Conservation (phyloP, 352 stramenopile genomes). For the Phytophthora europaea region DNA sequence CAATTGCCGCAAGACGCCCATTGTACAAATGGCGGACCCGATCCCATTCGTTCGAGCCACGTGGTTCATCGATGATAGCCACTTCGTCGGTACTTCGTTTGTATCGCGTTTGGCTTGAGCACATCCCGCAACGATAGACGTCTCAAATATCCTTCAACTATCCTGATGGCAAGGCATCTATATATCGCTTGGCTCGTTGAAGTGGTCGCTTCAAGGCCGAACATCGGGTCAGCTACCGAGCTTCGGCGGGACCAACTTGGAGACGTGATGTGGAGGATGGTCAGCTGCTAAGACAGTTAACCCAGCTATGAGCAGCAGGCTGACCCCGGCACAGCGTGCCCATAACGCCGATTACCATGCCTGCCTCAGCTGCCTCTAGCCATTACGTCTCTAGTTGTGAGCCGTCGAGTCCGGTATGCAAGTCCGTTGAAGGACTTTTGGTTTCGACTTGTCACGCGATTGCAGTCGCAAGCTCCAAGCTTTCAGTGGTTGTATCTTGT, state of each 20-base stretch:
- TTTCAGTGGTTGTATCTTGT: not conserved
- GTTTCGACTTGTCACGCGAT: not conserved
- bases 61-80: too few species aligned
- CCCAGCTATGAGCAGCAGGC: conserved; percentile 3
- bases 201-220: not conserved
- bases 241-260: not conserved
- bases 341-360: not conserved
- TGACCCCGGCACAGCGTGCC: conserved; percentile 18
- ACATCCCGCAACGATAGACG: not conserved
- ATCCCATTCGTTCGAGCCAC: too few species aligned
- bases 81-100: not conserved
- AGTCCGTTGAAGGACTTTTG: too few species aligned
- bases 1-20: too few species aligned
- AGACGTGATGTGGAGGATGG: not conserved
- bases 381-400: not conserved
- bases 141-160: not conserved
- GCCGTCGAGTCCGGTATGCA: too few species aligned
- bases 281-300: not conserved
- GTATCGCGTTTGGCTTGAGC: not conserved
- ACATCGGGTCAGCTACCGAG: conserved; percentile 2
- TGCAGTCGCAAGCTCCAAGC: too few species aligned
- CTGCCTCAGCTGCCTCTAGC: not conserved
- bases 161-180: too few species aligned
- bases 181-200: not conserved
- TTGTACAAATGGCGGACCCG: too few species aligned